Evolutionary conservation across 768 basidiomycete genomes (phyloP), one percentile per base, ranked within the genome.

Genomic region (Termitomyces bulborhizus): DNA sequence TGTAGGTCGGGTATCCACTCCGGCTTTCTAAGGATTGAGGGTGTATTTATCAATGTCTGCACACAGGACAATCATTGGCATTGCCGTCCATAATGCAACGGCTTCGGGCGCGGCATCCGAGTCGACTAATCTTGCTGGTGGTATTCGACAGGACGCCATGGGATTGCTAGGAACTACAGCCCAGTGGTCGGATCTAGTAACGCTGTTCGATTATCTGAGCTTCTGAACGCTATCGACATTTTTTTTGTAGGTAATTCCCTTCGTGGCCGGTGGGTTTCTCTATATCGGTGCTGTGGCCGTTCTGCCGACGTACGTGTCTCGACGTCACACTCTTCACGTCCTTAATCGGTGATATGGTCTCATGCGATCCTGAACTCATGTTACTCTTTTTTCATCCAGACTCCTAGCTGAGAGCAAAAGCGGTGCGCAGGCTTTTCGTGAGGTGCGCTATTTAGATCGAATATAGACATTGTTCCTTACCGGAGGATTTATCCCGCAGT

Each of bases 241-340:
- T 51, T 48, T 40, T 54, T 62, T 26, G 47, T 53, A 92, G 90
- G 89, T 93, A 45, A 91, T 93, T 59, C 90, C 90, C 15, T 91
- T 90, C 66, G 90, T 92, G 44, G 90, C 91, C 34, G 91, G 91
- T 60, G 92, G 92, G 16, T 97, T 95, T 74, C 73, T 96, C 63
- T 95, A 94, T 71, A 94, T 96, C 65, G 93, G 92, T 27, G 90
- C 90, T 31, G 93, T 95, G 54, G 91, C 92, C 46, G 92, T 94
- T 57, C 73, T 94, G 57, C 93, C 93, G 62, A 90, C 88, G 90
- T 92, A 78, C 65, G 88, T 36, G 4, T 46, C 78, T 18, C 58
- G 54, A 16, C 21, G 24, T 60, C 49, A 36, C 39, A 27, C 24
- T 52, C 41, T 31, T 52, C 41, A 49, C 6, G 13, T 46, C 36